These are phyloP conservation scores for Saccharomycopsis vini DNA, from an alignment of 805 yeast species.

Conservation along the genomic window DNA sequence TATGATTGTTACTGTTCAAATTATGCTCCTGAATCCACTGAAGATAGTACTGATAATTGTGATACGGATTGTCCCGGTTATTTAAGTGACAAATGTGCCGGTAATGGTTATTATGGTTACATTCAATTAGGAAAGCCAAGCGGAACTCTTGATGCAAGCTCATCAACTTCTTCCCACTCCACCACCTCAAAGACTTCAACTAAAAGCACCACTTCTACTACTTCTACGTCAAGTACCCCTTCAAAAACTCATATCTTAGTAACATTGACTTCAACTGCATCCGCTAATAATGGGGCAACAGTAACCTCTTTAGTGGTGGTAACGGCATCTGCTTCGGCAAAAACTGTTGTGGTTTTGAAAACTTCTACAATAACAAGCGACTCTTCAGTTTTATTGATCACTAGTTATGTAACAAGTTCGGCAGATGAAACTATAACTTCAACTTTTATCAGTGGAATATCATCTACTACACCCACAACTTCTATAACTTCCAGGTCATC, in stretches of 20 bases:
- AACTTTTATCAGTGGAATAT: too few relatives aligned
- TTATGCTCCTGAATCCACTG: constrained; percentile 29
- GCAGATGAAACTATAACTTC: too few relatives aligned
- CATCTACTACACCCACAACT: too few relatives aligned
- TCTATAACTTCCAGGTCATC: not conserved
- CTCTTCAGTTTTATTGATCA: not conserved
- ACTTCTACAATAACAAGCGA: not conserved
- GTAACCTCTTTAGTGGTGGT: constrained; percentile 6
- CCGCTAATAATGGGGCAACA: constrained; percentile 3
- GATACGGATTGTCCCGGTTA: constrained; percentile 20
- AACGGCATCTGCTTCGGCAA: not conserved
- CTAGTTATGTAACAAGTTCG: not conserved
- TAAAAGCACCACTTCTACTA: constrained; percentile 20
- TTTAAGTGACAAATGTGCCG: constrained; percentile 19
- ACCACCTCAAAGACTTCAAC: constrained; percentile 21
- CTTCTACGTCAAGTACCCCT: not conserved
- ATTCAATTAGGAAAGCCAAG: constrained; percentile 20
- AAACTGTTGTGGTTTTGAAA: not conserved
- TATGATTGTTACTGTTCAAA: constrained; percentile 42
- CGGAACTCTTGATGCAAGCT: constrained; percentile 14
- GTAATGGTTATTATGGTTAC: constrained; percentile 32
- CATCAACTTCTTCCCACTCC: constrained; percentile 20
- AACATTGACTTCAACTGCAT: not conserved
- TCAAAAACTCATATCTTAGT: not conserved
- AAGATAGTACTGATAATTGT: constrained; percentile 16